Evolutionary conservation across 1,284 basidiomycete genomes (phyloP).

Genomic region (Cutaneotrichosporon spelunceum): DNA sequence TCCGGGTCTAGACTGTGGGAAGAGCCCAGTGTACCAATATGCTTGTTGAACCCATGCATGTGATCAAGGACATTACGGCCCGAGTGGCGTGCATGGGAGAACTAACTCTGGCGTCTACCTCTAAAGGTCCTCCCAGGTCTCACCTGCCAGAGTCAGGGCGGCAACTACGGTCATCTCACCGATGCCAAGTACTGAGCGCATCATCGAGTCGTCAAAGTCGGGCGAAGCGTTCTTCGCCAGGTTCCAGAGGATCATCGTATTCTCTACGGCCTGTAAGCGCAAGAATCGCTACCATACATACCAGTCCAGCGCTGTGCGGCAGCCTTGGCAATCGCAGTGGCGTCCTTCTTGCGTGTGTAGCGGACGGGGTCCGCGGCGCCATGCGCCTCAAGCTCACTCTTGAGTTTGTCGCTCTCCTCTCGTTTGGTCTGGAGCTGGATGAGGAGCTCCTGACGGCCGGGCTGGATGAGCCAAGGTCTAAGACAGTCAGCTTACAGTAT

Average conservation of each 20-base stretch:
- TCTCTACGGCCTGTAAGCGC: constrained; percentile 30
- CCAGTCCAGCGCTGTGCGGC: constrained; percentile 81
- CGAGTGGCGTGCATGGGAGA: not conserved
- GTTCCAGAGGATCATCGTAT: constrained; percentile 36
- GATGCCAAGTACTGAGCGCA: constrained; percentile 37
- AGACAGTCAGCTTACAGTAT: constrained; percentile 58
- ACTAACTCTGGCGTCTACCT: not conserved
- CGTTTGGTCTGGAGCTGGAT: constrained; percentile 50
- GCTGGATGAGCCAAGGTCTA: constrained; percentile 52
- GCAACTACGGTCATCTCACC: constrained; percentile 24
- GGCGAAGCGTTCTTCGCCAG: constrained; percentile 9
- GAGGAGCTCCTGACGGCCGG: constrained; percentile 57
- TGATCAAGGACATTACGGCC: constrained; percentile 1
- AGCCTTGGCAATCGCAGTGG: constrained; percentile 68
- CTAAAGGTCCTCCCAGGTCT: constrained; percentile 30
- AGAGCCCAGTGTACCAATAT: constrained; percentile 15
- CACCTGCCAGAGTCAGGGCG: constrained; percentile 17
- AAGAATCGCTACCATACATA: constrained; percentile 45
- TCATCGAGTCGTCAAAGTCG: constrained; percentile 21
- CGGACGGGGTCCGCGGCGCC: constrained; percentile 77
- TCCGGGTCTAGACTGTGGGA: constrained; percentile 7
- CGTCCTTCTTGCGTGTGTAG: constrained; percentile 69
- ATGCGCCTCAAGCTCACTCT: constrained; percentile 60
- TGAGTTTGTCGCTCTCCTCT: constrained; percentile 45
- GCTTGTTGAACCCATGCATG: constrained; percentile 13